A percentile compares a stretch with the other conserved stretches of the same genome.
These are phyloP conservation scores for Clarireedia hainanense DNA, from an alignment of 2,329 filamentous ascomycete genomes.

Conservation along the genomic window DNA sequence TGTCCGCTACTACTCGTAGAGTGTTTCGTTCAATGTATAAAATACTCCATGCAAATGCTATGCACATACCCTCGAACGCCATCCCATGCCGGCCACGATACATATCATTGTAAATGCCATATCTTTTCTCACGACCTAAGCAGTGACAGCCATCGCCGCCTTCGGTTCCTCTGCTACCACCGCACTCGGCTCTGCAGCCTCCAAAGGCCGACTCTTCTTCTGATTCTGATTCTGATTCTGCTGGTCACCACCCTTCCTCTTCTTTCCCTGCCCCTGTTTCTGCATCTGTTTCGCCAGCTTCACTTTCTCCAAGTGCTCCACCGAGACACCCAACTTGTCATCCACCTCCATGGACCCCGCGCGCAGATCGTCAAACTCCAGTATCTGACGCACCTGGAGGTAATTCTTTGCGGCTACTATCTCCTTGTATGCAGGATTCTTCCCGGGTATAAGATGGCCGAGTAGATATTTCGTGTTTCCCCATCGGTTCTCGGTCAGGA, in stretches of 20 bases:
- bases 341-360: conserved; percentile 61
- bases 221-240: background rate
- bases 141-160: conserved; percentile 1
- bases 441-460: conserved; percentile 78
- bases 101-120: background rate
- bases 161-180: background rate
- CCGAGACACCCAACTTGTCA: conserved; percentile 22
- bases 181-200: background rate
- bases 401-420: conserved; percentile 66
- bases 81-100: background rate
- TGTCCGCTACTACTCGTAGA: background rate
- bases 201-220: conserved; percentile 4
- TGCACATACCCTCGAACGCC: background rate
- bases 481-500: conserved; percentile 78
- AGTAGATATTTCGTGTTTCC: conserved; percentile 92
- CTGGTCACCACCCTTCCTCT: background rate
- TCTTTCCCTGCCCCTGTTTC: conserved; percentile 2
- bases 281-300: conserved; percentile 10
- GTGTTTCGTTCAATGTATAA: background rate
- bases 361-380: conserved; percentile 57
- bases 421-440: conserved; percentile 52
- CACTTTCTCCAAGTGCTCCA: background rate
- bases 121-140: background rate
- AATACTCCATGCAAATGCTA: conserved; percentile 5
- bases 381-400: conserved; percentile 52